Percentiles rank a stretch among this genome's conserved stretches.
phyloP scores from a whole-genome alignment of 2,329 filamentous ascomycete species.

The Didymella keratinophila region DNA sequence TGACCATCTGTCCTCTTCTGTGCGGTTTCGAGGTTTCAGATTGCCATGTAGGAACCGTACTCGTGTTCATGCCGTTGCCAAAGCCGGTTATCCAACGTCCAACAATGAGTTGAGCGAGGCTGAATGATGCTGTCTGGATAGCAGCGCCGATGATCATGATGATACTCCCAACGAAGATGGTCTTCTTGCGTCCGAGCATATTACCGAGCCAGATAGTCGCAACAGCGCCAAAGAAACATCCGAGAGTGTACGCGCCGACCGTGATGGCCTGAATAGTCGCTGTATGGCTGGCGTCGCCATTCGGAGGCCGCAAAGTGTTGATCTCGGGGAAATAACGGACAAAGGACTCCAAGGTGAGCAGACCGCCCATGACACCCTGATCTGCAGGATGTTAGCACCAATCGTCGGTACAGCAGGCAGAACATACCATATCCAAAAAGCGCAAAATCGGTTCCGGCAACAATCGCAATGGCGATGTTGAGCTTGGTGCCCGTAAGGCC shows the following conservation, averaged over 20 bases:
- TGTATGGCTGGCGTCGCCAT: constrained; percentile 43
- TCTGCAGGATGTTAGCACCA: constrained; percentile 23
- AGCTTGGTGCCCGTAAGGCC: constrained; percentile 71
- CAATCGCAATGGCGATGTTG: constrained; percentile 72
- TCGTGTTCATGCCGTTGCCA: constrained; percentile 50
- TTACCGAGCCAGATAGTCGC: constrained; percentile 62
- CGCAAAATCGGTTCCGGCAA: constrained; percentile 76
- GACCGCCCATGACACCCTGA: constrained; percentile 65
- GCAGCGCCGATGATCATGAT: constrained; percentile 68
- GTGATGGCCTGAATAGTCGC: constrained; percentile 56
- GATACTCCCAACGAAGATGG: constrained; percentile 66
- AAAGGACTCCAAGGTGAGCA: constrained; percentile 73
- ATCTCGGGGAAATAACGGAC: constrained; percentile 55
- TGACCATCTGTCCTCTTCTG: constrained; percentile 56
- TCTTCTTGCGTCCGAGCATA: constrained; percentile 63
- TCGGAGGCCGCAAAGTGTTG: constrained; percentile 48
- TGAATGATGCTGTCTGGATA: constrained; percentile 63
- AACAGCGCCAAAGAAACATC: constrained; percentile 57
- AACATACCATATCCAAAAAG: constrained; percentile 70
- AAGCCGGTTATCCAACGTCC: constrained; percentile 61
- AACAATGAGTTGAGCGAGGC: constrained; percentile 56
- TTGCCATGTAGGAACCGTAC: constrained; percentile 56
- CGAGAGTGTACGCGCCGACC: constrained; percentile 49
- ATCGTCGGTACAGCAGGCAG: constrained; percentile 1
- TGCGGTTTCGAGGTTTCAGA: constrained; percentile 58